Conservation (phyloP, 345 rosid species). For the Citrus maxima region DNA sequence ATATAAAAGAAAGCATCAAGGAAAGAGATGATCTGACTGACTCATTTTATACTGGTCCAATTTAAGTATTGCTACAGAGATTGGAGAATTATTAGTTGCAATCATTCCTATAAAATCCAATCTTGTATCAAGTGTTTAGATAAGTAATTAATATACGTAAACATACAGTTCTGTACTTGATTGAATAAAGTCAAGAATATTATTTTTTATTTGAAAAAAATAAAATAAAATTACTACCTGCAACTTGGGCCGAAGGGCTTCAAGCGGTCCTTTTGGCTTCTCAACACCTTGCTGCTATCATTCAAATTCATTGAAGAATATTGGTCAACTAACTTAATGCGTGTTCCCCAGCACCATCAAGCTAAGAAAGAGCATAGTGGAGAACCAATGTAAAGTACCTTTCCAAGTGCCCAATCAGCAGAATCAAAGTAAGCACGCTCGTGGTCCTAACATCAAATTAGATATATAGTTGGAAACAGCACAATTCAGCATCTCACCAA, state of each 20-base stretch:
- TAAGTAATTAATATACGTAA: neutral
- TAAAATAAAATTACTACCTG: constrained; percentile 49
- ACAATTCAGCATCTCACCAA: constrained; percentile 1
- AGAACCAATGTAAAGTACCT: constrained; percentile 44
- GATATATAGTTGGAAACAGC: constrained; percentile 2
- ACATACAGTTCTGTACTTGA: neutral
- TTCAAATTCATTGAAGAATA: constrained; percentile 1
- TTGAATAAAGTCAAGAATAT: neutral
- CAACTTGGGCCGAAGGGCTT: constrained; percentile 98
- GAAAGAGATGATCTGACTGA: neutral
- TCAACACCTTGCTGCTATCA: constrained; percentile 88
- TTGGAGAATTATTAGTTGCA: neutral
- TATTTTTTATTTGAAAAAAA: neutral
- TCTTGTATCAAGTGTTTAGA: neutral
- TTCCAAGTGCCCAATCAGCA: constrained; percentile 99
- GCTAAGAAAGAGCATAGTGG: neutral
- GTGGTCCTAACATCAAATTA: constrained; percentile 62
- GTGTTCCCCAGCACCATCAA: neutral
- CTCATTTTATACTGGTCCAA: neutral
- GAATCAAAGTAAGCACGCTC: constrained; percentile 98
- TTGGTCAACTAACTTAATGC: constrained; percentile 15
- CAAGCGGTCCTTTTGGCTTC: constrained; percentile 98
- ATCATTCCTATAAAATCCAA: neutral
- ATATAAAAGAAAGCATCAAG: neutral
- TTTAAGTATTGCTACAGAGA: neutral